A percentile compares a stretch with the other conserved stretches of the same genome.
Conservation (phyloP, 2,329 filamentous ascomycete species). For the Paraconiothyrium brasiliense region DNA sequence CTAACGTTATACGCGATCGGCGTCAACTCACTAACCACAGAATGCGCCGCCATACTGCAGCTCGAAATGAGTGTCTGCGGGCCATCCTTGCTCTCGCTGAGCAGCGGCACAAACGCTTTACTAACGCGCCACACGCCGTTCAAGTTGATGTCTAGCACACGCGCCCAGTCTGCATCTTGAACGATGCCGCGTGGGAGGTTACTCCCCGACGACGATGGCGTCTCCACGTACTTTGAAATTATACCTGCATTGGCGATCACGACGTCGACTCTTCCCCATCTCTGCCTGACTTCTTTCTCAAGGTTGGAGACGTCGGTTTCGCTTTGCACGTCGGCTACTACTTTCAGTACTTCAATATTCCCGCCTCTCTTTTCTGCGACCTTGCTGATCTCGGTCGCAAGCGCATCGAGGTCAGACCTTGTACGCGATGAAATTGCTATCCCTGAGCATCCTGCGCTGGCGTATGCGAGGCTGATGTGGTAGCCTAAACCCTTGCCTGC, state of each 20-base stretch:
- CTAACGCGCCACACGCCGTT: constrained; percentile 29
- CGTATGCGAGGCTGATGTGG: constrained; percentile 63
- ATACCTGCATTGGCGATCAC: constrained; percentile 35
- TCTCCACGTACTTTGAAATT: constrained; percentile 26
- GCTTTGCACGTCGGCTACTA: constrained; percentile 25
- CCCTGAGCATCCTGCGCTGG: constrained; percentile 61
- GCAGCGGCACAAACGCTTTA: constrained; percentile 30
- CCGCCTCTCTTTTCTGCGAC: constrained; percentile 13
- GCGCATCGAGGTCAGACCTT: constrained; percentile 22
- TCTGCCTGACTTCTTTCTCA: constrained; percentile 17
- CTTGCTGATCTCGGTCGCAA: constrained; percentile 17
- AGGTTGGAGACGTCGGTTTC: constrained; percentile 17
- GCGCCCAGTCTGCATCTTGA: constrained; percentile 29
- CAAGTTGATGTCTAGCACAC: constrained; percentile 35
- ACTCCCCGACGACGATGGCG: background rate
- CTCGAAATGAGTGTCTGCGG: constrained; percentile 27
- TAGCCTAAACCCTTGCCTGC: constrained; percentile 64
- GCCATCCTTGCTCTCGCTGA: constrained; percentile 18
- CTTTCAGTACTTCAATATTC: constrained; percentile 41
- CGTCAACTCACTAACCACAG: constrained; percentile 16
- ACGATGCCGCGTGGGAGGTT: constrained; percentile 29
- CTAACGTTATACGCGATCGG: constrained; percentile 33
- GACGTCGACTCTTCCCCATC: constrained; percentile 28
- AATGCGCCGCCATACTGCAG: constrained; percentile 27
- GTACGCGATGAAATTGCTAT: constrained; percentile 58